Base-by-base conservation (phyloP, 371 early-diverging fungal species). In the Sporodiniella umbellata region DNA sequence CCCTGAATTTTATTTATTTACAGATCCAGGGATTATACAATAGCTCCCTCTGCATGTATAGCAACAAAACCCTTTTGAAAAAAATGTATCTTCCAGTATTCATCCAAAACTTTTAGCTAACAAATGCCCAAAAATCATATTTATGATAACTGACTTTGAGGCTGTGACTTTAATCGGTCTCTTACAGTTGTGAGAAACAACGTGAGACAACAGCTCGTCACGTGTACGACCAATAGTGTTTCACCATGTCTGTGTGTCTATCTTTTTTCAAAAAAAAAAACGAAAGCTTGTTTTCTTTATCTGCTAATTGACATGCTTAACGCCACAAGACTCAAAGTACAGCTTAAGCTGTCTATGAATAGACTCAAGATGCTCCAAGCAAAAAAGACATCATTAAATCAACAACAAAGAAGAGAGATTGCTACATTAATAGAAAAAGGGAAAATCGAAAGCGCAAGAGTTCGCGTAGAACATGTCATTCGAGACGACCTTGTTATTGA, bases 391-490 rank as follows among this genome's bases (percentile, higher is more conserved):
- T 81, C 88, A 17, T 64, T 87, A 6, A 87, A 85, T 47, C 75
- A 86, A 43, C 80, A 84, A 47, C 83, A 81, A 21, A 84, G 93
- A 42, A 77, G 84, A 33, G 96, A 95, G 58, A 92, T 97, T 45
- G 92, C 93, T 0, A 56, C 64, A 1, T 74, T 96, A 2, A 64
- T 97, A 30, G 90, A 89, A 59, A 74, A 71, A 45, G 86, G 87
- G 57, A 97, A 95, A 61, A 82, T 80, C 45, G 92, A 89, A 58
- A 88, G 88, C 53, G 98, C 97, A 10, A 80, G 89, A 24, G 86
- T 95, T 26, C 74, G 94, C 54, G 93, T 93, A 2, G 95, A 95
- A 50, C 84, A 88, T 64, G 88, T 97, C 44, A 95, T 97, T 50
- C 86, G 93, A 6, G 95, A 97, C 61, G 98, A 97, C 70, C 82